A percentile compares a stretch with the other conserved stretches of the same genome.
These are phyloP conservation scores for Podaxis sp. DNA, from an alignment of 768 basidiomycete genomes.

Conservation along the genomic window DNA sequence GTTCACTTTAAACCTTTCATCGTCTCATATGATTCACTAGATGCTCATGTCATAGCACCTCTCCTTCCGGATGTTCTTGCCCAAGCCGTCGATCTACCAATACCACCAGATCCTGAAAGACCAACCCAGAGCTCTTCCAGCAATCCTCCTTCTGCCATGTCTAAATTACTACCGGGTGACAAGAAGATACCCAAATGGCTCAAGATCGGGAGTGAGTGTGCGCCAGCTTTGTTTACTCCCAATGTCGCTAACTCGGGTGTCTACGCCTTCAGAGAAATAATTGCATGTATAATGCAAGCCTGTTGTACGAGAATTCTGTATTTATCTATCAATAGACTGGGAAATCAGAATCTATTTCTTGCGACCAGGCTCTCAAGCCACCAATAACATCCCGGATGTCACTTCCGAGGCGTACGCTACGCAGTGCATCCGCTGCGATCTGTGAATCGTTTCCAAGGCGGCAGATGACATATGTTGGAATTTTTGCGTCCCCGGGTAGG, in stretches of 20 bases:
- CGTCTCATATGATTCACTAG: slow-evolving; percentile 33
- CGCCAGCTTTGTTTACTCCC: not conserved
- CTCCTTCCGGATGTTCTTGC: slow-evolving; percentile 55
- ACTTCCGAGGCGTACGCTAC: slow-evolving; percentile 29
- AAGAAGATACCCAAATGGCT: slow-evolving; percentile 82
- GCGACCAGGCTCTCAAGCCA: slow-evolving; percentile 80
- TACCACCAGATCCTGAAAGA: slow-evolving; percentile 39
- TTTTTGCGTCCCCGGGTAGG: slow-evolving; percentile 28
- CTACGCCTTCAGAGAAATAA: slow-evolving; percentile 22
- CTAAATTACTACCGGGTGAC: slow-evolving; percentile 23
- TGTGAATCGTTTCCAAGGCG: slow-evolving; percentile 93
- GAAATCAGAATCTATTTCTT: slow-evolving; percentile 69
- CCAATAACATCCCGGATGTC: slow-evolving; percentile 72
- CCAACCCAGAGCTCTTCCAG: slow-evolving; percentile 6
- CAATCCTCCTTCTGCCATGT: slow-evolving; percentile 8
- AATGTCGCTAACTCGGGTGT: not conserved
- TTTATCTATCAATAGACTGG: slow-evolving; percentile 65
- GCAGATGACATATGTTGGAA: slow-evolving; percentile 66
- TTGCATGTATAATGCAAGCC: slow-evolving; percentile 3
- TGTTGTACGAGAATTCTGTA: slow-evolving; percentile 11
- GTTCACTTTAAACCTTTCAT: not conserved
- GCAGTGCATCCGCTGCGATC: slow-evolving; percentile 71
- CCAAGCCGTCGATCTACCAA: slow-evolving; percentile 66
- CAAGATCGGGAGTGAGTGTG: slow-evolving; percentile 61
- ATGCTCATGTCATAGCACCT: slow-evolving; percentile 58